Conservation (phyloP, 1,284 basidiomycete species). For the Sporisorium reilianum region DNA sequence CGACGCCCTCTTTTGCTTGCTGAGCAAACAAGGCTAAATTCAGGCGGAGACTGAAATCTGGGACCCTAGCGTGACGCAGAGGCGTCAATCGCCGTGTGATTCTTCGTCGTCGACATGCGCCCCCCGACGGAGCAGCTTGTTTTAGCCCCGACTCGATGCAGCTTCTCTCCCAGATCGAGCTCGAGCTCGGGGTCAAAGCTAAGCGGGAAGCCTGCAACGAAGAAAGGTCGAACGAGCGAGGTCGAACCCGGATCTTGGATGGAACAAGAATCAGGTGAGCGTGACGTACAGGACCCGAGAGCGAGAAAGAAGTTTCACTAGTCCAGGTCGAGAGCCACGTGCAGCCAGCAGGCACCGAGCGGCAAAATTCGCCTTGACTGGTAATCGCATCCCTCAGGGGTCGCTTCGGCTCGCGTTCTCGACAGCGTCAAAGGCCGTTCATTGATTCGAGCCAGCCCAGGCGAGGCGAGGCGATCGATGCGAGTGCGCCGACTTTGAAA, state of each 20-base stretch:
- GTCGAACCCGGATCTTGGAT: not conserved
- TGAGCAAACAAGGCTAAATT: slow-evolving; percentile 1
- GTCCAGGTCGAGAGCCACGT: not conserved
- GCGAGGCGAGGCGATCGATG: not conserved
- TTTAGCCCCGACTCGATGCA: not conserved
- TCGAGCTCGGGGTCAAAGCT: not conserved
- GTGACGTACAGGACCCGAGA: too few relatives aligned
- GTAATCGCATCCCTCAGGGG: not conserved
- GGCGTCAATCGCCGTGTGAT: not conserved
- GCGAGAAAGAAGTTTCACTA: too few relatives aligned
- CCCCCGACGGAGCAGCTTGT: not conserved
- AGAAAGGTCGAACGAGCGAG: not conserved
- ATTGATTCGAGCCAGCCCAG: not conserved
- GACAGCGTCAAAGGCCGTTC: not conserved
- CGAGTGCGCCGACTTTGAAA: not conserved
- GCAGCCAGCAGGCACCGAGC: not conserved
- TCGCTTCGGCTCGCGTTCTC: not conserved
- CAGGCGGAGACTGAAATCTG: slow-evolving; percentile 5
- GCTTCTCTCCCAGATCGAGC: not conserved
- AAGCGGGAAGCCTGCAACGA: too few relatives aligned
- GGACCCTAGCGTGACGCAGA: slow-evolving; percentile 6
- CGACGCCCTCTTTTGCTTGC: not conserved
- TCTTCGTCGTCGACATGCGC: not conserved
- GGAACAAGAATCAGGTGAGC: too few relatives aligned
- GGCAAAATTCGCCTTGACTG: not conserved